Evolutionary conservation across 495 filamentous ascomycete genomes (phyloP).

Genomic region (Lasiosphaeria miniovina): DNA sequence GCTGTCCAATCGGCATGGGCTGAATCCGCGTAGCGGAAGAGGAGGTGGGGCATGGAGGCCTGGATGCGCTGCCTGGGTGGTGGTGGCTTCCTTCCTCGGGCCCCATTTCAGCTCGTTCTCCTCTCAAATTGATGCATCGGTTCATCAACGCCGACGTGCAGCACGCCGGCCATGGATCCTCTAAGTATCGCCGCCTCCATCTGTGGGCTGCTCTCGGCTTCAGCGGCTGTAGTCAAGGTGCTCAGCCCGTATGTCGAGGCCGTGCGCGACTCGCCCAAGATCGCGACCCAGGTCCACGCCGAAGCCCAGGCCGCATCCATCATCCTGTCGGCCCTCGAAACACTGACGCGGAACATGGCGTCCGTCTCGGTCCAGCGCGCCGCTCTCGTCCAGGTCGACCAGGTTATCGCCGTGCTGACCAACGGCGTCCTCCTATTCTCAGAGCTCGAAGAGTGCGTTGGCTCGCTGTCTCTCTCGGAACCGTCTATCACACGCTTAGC

Average conservation of each 20-base stretch:
- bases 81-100: no score
- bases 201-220: conserved; percentile 20
- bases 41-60: no score
- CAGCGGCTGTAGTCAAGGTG: conserved; percentile 14
- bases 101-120: no score
- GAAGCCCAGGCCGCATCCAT: conserved; percentile 14
- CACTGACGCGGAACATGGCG: conserved; percentile 12
- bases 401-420: conserved; percentile 23
- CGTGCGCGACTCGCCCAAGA: conserved; percentile 16
- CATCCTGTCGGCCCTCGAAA: conserved; percentile 17
- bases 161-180: conserved; percentile 17
- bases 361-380: conserved; percentile 8
- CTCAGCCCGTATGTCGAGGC: conserved; percentile 20
- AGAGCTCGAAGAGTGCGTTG: conserved; percentile 20
- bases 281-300: conserved; percentile 17
- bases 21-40: no score
- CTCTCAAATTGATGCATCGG: no score
- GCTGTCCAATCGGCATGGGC: no score
- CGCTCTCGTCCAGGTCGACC: conserved; percentile 20
- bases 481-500: conserved; percentile 1
- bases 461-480: neutral
- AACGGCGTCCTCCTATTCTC: conserved; percentile 28
- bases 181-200: conserved; percentile 23
- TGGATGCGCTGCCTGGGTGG: no score
- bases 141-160: no score